phyloP scores from a whole-genome alignment of 1,284 basidiomycete genomes.

The Irpex sp. region DNA sequence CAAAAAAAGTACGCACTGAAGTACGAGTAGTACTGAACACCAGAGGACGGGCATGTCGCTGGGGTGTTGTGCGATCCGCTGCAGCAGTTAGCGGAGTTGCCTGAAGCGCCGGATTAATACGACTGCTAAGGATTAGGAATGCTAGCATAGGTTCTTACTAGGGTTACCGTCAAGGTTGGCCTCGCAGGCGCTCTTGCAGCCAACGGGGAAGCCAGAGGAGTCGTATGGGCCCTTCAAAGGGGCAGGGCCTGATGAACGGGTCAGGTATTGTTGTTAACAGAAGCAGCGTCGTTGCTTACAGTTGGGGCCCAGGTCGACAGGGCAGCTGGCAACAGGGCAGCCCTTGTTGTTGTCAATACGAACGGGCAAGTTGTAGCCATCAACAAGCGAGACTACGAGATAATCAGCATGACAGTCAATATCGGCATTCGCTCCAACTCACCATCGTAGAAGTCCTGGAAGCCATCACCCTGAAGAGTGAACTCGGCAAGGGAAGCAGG shows the following conservation, averaged over 20 bases:
- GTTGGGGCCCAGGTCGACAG: constrained; percentile 38
- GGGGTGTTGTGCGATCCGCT: constrained; percentile 38
- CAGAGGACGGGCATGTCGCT: constrained; percentile 38
- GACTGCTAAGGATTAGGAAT: neutral
- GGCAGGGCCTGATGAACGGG: constrained; percentile 27
- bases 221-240: constrained; percentile 34
- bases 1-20: constrained; percentile 35
- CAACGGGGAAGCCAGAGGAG: constrained; percentile 34
- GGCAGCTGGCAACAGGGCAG: constrained; percentile 38
- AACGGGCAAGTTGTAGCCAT: constrained; percentile 40
- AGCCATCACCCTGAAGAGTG: constrained; percentile 30
- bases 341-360: constrained; percentile 37
- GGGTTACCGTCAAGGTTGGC: constrained; percentile 36
- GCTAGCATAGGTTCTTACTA: constrained; percentile 13
- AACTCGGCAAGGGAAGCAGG: constrained; percentile 44
- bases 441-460: constrained; percentile 40
- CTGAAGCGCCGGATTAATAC: constrained; percentile 11
- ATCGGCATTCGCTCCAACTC: constrained; percentile 3
- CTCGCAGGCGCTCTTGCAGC: constrained; percentile 41
- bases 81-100: constrained; percentile 41
- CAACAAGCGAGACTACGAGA: constrained; percentile 33
- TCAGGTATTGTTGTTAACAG: neutral
- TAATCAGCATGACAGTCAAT: neutral
- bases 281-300: constrained; percentile 18
- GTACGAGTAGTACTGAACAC: constrained; percentile 40